phyloP scores from a whole-genome alignment of 495 filamentous ascomycete genomes.

The Penicillium subrubescens region DNA sequence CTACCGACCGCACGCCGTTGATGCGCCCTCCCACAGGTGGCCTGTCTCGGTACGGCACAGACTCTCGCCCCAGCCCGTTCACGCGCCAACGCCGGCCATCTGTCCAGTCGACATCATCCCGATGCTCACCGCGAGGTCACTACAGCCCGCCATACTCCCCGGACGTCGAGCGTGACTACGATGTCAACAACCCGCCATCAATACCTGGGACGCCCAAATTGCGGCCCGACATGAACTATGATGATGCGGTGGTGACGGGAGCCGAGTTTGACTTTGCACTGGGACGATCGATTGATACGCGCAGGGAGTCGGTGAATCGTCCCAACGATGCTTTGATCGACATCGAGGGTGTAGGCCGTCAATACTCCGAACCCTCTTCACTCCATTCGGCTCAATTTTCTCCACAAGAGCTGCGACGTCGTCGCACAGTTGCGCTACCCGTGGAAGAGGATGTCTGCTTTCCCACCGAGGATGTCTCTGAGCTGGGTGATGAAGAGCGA shows the following conservation, averaged over 20 bases:
- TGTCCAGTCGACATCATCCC: conserved; percentile 34
- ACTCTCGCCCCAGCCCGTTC: conserved; percentile 33
- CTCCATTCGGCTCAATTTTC: conserved; percentile 35
- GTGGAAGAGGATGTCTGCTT: conserved; percentile 94
- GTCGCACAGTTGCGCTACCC: conserved; percentile 54
- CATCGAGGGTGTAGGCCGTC: conserved; percentile 50
- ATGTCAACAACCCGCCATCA: conserved; percentile 97
- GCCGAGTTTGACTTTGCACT: conserved; percentile 46
- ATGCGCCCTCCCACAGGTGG: conserved; percentile 33
- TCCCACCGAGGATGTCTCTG: conserved; percentile 74
- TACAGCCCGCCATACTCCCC: conserved; percentile 33
- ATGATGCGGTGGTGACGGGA: conserved; percentile 73
- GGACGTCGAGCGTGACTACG: conserved; percentile 55
- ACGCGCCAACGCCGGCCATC: conserved; percentile 35
- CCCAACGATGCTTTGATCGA: conserved; percentile 58
- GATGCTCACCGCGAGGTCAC: conserved; percentile 35
- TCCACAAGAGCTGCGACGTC: conserved; percentile 44
- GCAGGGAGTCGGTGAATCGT: conserved; percentile 32
- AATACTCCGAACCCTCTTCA: conserved; percentile 33
- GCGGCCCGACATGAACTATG: conserved; percentile 65
- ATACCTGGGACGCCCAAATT: conserved; percentile 75
- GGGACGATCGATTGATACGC: conserved; percentile 37
- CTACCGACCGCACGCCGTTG: conserved; percentile 46
- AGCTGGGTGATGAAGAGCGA: conserved; percentile 71
- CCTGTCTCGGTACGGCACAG: conserved; percentile 42